Conservation (phyloP, 441 rosid species). For the Euphorbia celastroides region DNA sequence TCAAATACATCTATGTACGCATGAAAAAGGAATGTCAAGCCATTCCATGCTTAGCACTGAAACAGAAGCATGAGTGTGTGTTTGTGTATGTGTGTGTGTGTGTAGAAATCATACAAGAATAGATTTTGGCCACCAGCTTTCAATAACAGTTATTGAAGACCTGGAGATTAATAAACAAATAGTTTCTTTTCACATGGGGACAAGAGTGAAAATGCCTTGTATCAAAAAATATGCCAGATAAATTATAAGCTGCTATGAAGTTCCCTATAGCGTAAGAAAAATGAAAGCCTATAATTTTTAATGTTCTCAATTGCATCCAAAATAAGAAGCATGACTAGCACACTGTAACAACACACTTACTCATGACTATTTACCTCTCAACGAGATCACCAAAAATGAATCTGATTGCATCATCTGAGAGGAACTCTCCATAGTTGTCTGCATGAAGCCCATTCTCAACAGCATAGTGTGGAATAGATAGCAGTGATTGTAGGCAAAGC, state of each 20-base stretch:
- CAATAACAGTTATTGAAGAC: background rate
- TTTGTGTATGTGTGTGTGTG: too few species aligned
- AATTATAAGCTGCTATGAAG: background rate
- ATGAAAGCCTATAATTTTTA: background rate
- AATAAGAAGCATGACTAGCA: background rate
- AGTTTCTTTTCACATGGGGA: background rate
- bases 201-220: background rate
- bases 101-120: too few species aligned
- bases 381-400: constrained; percentile 58
- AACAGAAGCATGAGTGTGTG: too few species aligned
- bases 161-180: background rate
- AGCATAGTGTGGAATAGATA: constrained; percentile 52
- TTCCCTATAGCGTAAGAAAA: background rate
- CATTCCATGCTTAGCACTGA: background rate
- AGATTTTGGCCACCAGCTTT: too few species aligned
- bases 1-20: background rate
- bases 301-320: constrained; percentile 4
- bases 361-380: constrained; percentile 86
- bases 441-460: constrained; percentile 42
- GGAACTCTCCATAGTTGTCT: constrained; percentile 38
- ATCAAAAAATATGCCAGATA: background rate
- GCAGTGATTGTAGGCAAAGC: constrained; percentile 74
- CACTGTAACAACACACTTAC: too few species aligned
- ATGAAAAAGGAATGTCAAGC: background rate
- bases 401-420: constrained; percentile 62